Evolutionary conservation across 208 protist species (phyloP).

Genomic region (Endotrypanum monterogeii): DNA sequence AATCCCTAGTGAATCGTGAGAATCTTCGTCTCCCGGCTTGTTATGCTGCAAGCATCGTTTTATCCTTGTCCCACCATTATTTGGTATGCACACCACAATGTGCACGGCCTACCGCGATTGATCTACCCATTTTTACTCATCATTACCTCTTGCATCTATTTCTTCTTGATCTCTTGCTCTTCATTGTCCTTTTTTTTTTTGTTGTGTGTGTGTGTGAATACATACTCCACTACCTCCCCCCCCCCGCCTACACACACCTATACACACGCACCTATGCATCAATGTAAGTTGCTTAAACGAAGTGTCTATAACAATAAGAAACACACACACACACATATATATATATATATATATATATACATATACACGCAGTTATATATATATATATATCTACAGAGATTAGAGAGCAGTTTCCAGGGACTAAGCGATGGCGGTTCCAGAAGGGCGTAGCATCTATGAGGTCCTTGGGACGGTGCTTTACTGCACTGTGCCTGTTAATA

Average conservation of each 20-base stretch:
- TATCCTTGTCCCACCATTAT: too few relatives aligned
- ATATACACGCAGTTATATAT: background rate
- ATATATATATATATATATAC: background rate
- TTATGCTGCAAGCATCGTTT: too few relatives aligned
- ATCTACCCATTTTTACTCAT: background rate
- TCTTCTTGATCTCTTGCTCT: background rate
- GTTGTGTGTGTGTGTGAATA: too few relatives aligned
- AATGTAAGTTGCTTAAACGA: background rate
- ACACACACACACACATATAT: background rate
- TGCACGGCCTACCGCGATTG: background rate
- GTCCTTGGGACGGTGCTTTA: slow-evolving; percentile 71
- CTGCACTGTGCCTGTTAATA: slow-evolving; percentile 41
- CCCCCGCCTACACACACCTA: background rate
- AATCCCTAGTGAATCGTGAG: too few relatives aligned
- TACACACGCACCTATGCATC: background rate
- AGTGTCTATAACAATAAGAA: background rate
- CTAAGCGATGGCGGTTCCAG: slow-evolving; percentile 40
- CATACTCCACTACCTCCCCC: too few relatives aligned
- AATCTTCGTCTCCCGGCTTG: too few relatives aligned
- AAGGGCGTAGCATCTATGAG: slow-evolving; percentile 64
- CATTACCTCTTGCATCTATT: background rate
- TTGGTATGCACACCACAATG: too few relatives aligned
- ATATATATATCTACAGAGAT: background rate
- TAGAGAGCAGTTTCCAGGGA: background rate
- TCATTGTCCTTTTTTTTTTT: background rate